A percentile compares a stretch with the other conserved stretches of the same genome.
Evolutionary conservation across 1,284 basidiomycete genomes (phyloP).

Genomic region (Leccinum laetum): DNA sequence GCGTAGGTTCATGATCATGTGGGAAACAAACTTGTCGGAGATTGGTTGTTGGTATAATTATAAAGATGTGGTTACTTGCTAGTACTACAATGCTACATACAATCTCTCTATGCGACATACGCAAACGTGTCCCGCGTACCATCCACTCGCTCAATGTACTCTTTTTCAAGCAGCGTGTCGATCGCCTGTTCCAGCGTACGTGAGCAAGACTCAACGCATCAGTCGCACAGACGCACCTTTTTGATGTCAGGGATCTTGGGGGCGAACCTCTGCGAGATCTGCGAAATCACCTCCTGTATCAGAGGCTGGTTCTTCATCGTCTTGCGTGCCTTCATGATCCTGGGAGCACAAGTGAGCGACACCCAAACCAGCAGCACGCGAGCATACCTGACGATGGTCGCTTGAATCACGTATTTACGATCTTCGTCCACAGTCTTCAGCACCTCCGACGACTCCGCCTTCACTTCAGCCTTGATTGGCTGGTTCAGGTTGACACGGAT

Average conservation of each 20-base stretch:
- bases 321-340: slow-evolving; percentile 98
- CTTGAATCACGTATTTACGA: slow-evolving; percentile 96
- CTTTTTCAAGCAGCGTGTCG: slow-evolving; percentile 95
- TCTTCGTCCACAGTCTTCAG: slow-evolving; percentile 98
- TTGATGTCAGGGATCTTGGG: slow-evolving; percentile 94
- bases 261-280: slow-evolving; percentile 87
- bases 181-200: slow-evolving; percentile 77
- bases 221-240: slow-evolving; percentile 52
- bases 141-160: slow-evolving; percentile 94
- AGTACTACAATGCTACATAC: too few species aligned
- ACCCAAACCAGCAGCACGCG: not conserved
- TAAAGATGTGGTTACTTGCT: too few species aligned
- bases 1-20: slow-evolving; percentile 60
- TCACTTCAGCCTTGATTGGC: slow-evolving; percentile 94
- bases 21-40: too few species aligned
- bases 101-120: slow-evolving; percentile 63
- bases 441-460: slow-evolving; percentile 90
- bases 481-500: slow-evolving; percentile 93
- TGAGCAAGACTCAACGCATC: not conserved
- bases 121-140: slow-evolving; percentile 80
- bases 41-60: not conserved
- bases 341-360: slow-evolving; percentile 29
- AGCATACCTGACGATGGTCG: slow-evolving; percentile 88
- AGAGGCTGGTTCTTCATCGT: slow-evolving; percentile 96
- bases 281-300: slow-evolving; percentile 93